These are phyloP conservation scores for Melampsora americana DNA, from an alignment of 1,284 basidiomycete genomes.

Conservation along the genomic window DNA sequence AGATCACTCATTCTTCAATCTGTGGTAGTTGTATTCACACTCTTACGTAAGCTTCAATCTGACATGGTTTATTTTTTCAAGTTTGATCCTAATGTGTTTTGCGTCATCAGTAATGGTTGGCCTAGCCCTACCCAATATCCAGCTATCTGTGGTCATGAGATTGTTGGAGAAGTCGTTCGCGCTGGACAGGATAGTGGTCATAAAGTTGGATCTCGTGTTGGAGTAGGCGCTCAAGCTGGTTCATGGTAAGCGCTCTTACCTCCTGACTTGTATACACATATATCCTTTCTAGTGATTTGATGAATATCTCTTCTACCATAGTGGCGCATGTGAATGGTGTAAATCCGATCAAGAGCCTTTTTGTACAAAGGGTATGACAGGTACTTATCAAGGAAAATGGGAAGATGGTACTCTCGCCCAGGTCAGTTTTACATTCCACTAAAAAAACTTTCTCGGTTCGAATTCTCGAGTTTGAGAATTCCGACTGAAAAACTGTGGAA, in stretches of 20 bases:
- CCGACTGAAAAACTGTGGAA: too few relatives aligned
- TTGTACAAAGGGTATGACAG: constrained; percentile 25
- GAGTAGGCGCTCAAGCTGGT: constrained; percentile 32
- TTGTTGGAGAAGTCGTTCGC: constrained; percentile 25
- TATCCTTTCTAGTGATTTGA: neutral
- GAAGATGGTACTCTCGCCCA: constrained; percentile 18
- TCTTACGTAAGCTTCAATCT: neutral
- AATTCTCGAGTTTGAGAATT: too few relatives aligned
- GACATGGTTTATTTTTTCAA: neutral
- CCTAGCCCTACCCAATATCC: constrained; percentile 30
- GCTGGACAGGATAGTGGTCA: constrained; percentile 33
- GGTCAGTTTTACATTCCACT: constrained; percentile 12
- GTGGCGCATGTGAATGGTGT: constrained; percentile 26
- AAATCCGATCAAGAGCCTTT: constrained; percentile 14
- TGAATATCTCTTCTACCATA: neutral
- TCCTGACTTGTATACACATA: neutral
- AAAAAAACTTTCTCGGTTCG: neutral
- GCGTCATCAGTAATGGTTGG: constrained; percentile 24
- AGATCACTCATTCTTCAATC: constrained; percentile 31
- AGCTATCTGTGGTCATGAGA: constrained; percentile 38
- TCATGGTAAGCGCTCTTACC: constrained; percentile 20
- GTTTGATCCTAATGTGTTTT: neutral
- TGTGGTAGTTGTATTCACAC: constrained; percentile 43
- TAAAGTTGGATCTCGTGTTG: constrained; percentile 18
- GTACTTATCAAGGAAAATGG: constrained; percentile 40